phyloP scores from a whole-genome alignment of 805 yeast species.

The Kluyveromyces wickerhamii region DNA sequence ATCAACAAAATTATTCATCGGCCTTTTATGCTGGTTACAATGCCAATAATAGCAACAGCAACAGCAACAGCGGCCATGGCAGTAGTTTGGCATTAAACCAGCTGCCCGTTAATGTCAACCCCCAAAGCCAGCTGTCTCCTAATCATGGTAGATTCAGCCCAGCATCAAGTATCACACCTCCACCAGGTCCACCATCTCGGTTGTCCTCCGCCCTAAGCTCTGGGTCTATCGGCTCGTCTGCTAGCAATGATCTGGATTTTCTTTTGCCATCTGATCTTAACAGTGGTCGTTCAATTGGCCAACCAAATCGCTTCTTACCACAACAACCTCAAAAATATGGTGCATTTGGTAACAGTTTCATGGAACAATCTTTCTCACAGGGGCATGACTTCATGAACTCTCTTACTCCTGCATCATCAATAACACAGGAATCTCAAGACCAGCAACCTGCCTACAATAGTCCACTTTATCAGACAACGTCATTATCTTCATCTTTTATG shows the following conservation, averaged over 20 bases:
- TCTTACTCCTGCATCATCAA: background rate
- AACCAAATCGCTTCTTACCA: slow-evolving; percentile 2
- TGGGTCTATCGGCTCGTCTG: slow-evolving; percentile 13
- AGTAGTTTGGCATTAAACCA: background rate
- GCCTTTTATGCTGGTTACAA: slow-evolving; percentile 8
- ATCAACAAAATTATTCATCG: slow-evolving; percentile 8
- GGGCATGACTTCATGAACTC: slow-evolving; percentile 3
- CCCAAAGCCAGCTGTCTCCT: background rate
- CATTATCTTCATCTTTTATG: slow-evolving; percentile 4
- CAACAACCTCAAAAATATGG: background rate
- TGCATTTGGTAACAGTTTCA: background rate
- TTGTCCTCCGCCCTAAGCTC: slow-evolving; percentile 16
- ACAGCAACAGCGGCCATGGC: slow-evolving; percentile 2
- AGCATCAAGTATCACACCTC: slow-evolving; percentile 11
- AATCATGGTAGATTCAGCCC: slow-evolving; percentile 3
- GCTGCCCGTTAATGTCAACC: background rate
- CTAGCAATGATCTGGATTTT: slow-evolving; percentile 12
- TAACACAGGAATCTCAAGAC: background rate
- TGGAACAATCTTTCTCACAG: slow-evolving; percentile 3
- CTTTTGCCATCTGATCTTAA: slow-evolving; percentile 12
- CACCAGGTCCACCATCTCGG: slow-evolving; percentile 14
- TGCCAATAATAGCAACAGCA: slow-evolving; percentile 8
- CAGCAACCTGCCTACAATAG: background rate
- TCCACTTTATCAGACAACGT: background rate
- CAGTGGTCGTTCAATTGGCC: slow-evolving; percentile 2